Conservation (phyloP, 192 early-diverging fungal species). For the Linnemannia zychae region DNA sequence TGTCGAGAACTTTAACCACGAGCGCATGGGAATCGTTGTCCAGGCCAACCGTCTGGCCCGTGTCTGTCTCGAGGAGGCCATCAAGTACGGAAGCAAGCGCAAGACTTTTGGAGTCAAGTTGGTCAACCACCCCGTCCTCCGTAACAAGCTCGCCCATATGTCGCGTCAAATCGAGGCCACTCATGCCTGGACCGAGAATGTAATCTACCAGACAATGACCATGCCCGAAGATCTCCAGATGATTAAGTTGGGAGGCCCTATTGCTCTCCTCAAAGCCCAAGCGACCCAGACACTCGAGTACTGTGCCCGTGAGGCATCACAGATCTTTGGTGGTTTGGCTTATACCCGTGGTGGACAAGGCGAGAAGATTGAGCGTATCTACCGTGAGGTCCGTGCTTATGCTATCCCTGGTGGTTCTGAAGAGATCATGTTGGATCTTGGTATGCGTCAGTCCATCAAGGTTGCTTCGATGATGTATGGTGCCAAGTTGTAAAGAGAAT, state of each 20-base stretch:
- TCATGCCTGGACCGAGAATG: slow-evolving; percentile 84
- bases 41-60: slow-evolving; percentile 89
- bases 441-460: slow-evolving; percentile 83
- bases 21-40: slow-evolving; percentile 84
- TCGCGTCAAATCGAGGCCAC: slow-evolving; percentile 87
- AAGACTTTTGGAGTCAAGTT: slow-evolving; percentile 90
- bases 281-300: slow-evolving; percentile 89
- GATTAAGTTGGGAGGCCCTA: slow-evolving; percentile 85
- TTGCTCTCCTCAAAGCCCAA: slow-evolving; percentile 89
- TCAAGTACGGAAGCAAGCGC: slow-evolving; percentile 88
- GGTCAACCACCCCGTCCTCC: slow-evolving; percentile 87
- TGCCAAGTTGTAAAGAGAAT: slow-evolving; percentile 31
- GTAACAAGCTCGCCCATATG: slow-evolving; percentile 88
- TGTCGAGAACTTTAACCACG: slow-evolving; percentile 84
- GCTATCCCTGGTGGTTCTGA: slow-evolving; percentile 92
- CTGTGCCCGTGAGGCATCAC: slow-evolving; percentile 89
- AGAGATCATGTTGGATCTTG: slow-evolving; percentile 92
- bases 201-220: slow-evolving; percentile 77
- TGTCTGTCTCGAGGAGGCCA: slow-evolving; percentile 86
- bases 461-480: slow-evolving; percentile 56
- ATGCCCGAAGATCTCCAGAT: slow-evolving; percentile 81
- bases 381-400: slow-evolving; percentile 87
- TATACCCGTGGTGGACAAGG: slow-evolving; percentile 84
- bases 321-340: slow-evolving; percentile 90
- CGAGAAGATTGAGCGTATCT: slow-evolving; percentile 85